Evolutionary conservation across 768 basidiomycete species (phyloP).

Genomic region (Russula ochroleuca): DNA sequence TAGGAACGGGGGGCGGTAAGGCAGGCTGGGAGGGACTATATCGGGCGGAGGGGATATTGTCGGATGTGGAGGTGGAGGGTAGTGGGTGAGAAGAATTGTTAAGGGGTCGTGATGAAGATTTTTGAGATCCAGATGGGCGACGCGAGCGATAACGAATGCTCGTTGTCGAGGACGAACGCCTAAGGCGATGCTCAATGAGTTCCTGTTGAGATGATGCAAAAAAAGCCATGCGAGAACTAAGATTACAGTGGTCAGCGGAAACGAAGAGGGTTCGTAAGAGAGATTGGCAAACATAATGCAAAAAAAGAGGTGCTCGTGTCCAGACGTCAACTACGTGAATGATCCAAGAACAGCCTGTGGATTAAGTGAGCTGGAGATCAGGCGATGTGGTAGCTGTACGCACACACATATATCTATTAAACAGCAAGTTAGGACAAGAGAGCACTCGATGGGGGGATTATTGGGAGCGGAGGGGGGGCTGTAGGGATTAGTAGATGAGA

Average conservation of each 20-base stretch:
- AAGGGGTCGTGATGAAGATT: neutral
- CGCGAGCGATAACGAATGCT: constrained; percentile 13
- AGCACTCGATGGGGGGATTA: neutral
- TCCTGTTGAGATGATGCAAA: constrained; percentile 24
- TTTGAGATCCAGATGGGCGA: neutral
- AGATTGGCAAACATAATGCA: neutral
- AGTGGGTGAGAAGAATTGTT: neutral
- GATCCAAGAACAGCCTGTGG: constrained; percentile 15
- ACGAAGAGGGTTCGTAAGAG: neutral
- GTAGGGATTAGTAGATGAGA: neutral
- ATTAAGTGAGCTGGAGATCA: neutral
- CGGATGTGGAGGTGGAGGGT: neutral
- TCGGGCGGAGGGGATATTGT: neutral
- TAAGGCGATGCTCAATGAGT: constrained; percentile 23
- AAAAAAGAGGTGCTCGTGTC: constrained; percentile 17
- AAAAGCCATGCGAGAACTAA: constrained; percentile 22
- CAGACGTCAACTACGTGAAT: constrained; percentile 22
- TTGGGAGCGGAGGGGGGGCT: neutral
- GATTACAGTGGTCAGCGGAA: neutral
- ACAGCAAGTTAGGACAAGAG: neutral
- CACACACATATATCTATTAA: constrained; percentile 16
- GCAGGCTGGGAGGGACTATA: neutral
- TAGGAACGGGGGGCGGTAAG: neutral
- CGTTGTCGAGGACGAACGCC: constrained; percentile 21
- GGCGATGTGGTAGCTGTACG: neutral